Conservation (phyloP, 345 rosid species). For the Corchorus olitorius region DNA sequence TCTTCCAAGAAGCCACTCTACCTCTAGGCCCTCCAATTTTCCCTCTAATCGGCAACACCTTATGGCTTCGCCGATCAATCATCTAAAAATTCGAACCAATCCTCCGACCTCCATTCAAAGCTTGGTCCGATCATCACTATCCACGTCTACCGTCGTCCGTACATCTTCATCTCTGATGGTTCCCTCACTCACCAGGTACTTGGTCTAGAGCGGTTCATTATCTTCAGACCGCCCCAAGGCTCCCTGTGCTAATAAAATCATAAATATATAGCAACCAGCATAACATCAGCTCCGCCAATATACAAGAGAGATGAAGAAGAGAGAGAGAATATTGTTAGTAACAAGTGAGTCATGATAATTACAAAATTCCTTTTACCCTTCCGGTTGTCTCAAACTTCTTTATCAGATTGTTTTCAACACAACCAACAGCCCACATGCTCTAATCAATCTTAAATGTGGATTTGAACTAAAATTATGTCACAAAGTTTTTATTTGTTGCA, state of each 20-base stretch:
- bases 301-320: no score
- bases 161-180: constrained; percentile 39
- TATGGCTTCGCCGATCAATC: background rate
- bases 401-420: no score
- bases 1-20: constrained; percentile 1
- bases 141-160: constrained; percentile 32
- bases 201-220: constrained; percentile 41
- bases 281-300: constrained; percentile 37
- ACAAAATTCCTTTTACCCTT: no score
- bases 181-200: constrained; percentile 43
- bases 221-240: constrained; percentile 46
- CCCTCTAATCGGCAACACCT: constrained; percentile 21
- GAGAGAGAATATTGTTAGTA: no score
- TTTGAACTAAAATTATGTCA: no score
- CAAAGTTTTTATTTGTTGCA: no score
- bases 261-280: constrained; percentile 27
- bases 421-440: no score
- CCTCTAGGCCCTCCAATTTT: constrained; percentile 33
- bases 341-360: no score
- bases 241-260: constrained; percentile 20
- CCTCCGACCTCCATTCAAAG: constrained; percentile 29
- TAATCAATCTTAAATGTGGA: no score
- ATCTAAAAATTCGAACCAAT: background rate
- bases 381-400: no score
- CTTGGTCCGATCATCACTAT: constrained; percentile 45